Evolutionary conservation across 1,139 yeast species (phyloP).

Genomic region (Yamadazyma triangularis): DNA sequence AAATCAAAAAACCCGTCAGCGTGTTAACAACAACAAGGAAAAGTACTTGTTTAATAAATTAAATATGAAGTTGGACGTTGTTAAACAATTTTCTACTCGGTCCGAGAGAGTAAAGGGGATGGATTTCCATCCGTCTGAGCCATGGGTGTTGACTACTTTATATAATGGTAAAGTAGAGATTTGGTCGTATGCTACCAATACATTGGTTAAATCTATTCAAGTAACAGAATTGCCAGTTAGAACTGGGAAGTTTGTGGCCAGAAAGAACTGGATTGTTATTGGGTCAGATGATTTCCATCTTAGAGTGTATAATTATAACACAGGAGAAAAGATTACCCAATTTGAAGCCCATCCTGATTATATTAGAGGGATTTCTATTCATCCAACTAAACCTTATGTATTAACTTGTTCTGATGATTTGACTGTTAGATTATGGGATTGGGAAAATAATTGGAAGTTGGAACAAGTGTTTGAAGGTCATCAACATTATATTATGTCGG

Average conservation of each 20-base stretch:
- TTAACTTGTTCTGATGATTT: constrained; percentile 91
- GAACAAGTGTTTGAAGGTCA: constrained; percentile 95
- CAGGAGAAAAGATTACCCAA: constrained; percentile 90
- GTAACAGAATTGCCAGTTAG: constrained; percentile 94
- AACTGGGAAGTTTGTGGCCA: constrained; percentile 90
- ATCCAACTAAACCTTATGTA: constrained; percentile 86
- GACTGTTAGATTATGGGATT: constrained; percentile 91
- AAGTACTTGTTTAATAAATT: not conserved
- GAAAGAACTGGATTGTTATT: constrained; percentile 96
- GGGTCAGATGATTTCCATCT: constrained; percentile 95
- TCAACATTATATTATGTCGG: constrained; percentile 90
- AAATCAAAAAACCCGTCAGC: constrained; percentile 1
- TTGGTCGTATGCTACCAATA: constrained; percentile 84
- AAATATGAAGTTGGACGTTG: constrained; percentile 44
- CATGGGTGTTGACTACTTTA: constrained; percentile 87
- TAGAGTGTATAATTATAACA: constrained; percentile 89
- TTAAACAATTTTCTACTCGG: constrained; percentile 78
- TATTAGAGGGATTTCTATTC: constrained; percentile 88
- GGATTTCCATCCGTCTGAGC: constrained; percentile 96
- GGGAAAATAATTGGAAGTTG: constrained; percentile 90
- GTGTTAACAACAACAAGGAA: not conserved
- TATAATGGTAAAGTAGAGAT: constrained; percentile 86
- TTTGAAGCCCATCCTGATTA: constrained; percentile 99
- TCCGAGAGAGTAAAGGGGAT: constrained; percentile 97
- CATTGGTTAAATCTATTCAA: constrained; percentile 52